A percentile compares a stretch with the other conserved stretches of the same genome.
Evolutionary conservation across 164 flowering plant genomes (phyloP).

Genomic region (Tetrastigma voinierianum): DNA sequence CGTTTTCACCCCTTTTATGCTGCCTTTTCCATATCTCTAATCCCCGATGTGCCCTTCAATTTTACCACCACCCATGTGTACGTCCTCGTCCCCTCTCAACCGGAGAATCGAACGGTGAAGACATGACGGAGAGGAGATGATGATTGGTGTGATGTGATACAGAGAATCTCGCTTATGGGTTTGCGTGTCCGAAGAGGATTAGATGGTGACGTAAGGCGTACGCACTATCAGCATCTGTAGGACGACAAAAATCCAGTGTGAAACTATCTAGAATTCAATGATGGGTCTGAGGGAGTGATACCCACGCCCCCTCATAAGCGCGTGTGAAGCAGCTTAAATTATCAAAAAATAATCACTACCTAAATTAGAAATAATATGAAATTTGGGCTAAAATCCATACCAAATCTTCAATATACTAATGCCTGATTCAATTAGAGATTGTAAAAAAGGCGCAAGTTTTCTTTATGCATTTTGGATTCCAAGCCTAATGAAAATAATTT

Average conservation of each 20-base stretch:
- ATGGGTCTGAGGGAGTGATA: not conserved
- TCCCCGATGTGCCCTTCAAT: not conserved
- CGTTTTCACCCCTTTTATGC: constrained; percentile 6
- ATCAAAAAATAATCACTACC: not conserved
- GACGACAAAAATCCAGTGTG: constrained; percentile 22
- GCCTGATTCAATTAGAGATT: no score
- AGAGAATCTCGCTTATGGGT: no score
- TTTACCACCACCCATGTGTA: not conserved
- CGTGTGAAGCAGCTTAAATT: not conserved
- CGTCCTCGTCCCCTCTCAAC: not conserved
- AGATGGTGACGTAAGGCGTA: constrained; percentile 21
- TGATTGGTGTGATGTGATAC: no score
- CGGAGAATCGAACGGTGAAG: not conserved
- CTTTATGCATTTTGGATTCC: no score
- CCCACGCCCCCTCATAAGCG: not conserved
- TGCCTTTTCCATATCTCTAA: not conserved
- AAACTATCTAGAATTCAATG: not conserved
- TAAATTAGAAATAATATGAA: no score
- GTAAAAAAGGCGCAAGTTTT: no score
- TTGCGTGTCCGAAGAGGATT: constrained; percentile 16
- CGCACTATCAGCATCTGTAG: constrained; percentile 16
- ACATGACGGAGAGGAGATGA: not conserved
- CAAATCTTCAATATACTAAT: no score
- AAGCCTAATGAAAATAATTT: no score
- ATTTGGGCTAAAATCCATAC: no score